phyloP scores from a whole-genome alignment of 257 asterid species.

The Solanum paucissectum region DNA sequence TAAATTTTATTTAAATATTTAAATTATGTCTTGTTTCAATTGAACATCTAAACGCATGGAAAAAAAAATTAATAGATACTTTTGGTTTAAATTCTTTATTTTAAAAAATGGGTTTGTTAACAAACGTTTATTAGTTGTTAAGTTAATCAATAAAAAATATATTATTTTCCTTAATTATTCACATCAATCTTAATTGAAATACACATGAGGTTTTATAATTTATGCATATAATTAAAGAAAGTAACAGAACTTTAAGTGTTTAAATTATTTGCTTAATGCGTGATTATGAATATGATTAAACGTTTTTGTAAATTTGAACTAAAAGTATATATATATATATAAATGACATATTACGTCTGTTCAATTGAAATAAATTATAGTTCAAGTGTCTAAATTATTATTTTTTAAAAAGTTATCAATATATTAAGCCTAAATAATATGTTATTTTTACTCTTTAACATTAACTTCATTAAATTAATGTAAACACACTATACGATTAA shows the following conservation, averaged over 20 bases:
- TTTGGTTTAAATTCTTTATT: rapidly evolving
- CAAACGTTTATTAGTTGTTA: neutral
- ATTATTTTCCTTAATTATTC: neutral
- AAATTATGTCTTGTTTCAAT: neutral
- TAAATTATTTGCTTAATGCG: neutral
- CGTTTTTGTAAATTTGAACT: neutral
- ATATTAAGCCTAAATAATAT: neutral
- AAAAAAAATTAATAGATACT: neutral
- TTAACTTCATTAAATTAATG: neutral
- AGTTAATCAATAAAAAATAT: neutral
- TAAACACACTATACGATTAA: neutral
- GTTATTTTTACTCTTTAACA: neutral
- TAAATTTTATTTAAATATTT: neutral
- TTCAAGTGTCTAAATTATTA: neutral
- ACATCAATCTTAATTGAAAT: neutral
- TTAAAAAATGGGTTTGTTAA: neutral
- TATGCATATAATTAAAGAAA: neutral
- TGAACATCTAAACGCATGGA: neutral
- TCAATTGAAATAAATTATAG: no score
- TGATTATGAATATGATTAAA: neutral
- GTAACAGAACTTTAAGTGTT: neutral
- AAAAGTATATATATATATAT: neutral
- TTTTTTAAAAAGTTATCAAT: neutral
- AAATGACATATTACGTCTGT: neutral
- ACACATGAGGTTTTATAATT: neutral